Base-by-base conservation (phyloP, 805 yeast genomes). In the Suhomyces sp. region DNA sequence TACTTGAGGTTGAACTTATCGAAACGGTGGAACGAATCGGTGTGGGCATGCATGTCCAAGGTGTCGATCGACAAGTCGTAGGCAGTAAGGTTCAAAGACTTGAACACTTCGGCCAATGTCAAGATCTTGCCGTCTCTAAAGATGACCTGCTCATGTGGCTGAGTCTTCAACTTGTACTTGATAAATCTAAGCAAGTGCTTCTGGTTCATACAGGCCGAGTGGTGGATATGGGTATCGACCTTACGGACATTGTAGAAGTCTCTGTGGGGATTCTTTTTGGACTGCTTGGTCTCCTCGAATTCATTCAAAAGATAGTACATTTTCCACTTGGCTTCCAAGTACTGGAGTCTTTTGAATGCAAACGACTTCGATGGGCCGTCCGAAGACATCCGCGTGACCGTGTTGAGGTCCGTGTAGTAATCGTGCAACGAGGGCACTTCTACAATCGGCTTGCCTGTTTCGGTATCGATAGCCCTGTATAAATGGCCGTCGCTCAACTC, bases 141-240 rank as follows among this genome's bases (percentile, higher is more conserved):
- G 48, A 96, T 94, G 12, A 94, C 99, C 56, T 88, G 86, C 67
- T 96, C 97, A 59, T 90, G 81, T 2, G 96, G 92, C 46, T 77
- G 74, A 54, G 90, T 88, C 73, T 93, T 90, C 72, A 94, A 85
- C 73, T 94, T 94, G 68, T 91, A 90, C 72, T 94, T 94, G 70
- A 94, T 94, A 69, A 90, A 94, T 63, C 99, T 86, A 59, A 94
- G 77, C 62, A 94, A 75, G 73, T 94, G 99, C 71, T 94, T 94
- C 73, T 94, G 99, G 65, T 96, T 96, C 98, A 96, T 96, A 70
- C 97, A 92, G 9, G 99, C 99, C 8, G 97, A 89, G 69, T 96
- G 99, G 69, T 94, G 99, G 62, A 94, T 97, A 78, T 94, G 99
- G 17, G 98, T 94, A 67, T 93, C 99, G 38, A 94, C 97, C 68